A percentile compares a stretch with the other conserved stretches of the same genome.
These are phyloP conservation scores for Amanita phalloides DNA, from an alignment of 768 basidiomycete species.

Conservation along the genomic window DNA sequence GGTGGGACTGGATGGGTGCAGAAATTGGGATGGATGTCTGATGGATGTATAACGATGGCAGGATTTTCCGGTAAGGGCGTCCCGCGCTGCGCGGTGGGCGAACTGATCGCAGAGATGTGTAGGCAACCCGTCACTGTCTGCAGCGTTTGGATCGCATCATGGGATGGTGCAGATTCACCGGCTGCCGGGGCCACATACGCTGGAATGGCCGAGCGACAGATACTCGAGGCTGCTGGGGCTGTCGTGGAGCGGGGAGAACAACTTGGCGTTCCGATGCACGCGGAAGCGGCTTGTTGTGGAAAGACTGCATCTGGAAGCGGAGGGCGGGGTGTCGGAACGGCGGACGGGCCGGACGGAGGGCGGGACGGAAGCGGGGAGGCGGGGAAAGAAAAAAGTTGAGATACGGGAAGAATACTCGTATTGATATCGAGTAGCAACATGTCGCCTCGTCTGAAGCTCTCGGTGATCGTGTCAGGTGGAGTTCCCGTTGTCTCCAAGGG, in stretches of 20 bases:
- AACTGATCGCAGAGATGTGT: not conserved
- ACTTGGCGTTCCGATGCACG: slow-evolving; percentile 89
- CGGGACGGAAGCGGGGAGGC: slow-evolving; percentile 5
- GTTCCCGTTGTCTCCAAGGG: not conserved
- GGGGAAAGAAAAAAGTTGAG: slow-evolving; percentile 50
- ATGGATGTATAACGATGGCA: slow-evolving; percentile 61
- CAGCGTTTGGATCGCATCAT: slow-evolving; percentile 75
- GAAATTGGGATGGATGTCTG: slow-evolving; percentile 71
- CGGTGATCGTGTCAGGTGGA: not conserved
- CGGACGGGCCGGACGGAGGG: slow-evolving; percentile 41
- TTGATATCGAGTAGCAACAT: not conserved
- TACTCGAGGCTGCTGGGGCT: slow-evolving; percentile 80
- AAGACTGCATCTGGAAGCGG: slow-evolving; percentile 80
- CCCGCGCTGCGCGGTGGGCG: slow-evolving; percentile 1
- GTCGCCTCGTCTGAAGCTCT: not conserved
- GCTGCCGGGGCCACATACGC: slow-evolving; percentile 63
- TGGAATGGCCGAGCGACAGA: slow-evolving; percentile 72
- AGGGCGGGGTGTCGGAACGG: slow-evolving; percentile 75
- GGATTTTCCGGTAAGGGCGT: slow-evolving; percentile 61
- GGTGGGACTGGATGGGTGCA: slow-evolving; percentile 63
- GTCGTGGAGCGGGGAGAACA: slow-evolving; percentile 85
- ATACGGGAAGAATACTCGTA: slow-evolving; percentile 27
- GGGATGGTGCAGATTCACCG: slow-evolving; percentile 73
- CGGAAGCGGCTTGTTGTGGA: slow-evolving; percentile 83
- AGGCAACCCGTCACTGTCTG: slow-evolving; percentile 72